A percentile compares a stretch with the other conserved stretches of the same genome.
Evolutionary conservation across 106 monocot genomes (phyloP).

Genomic region (Triglochin maritima): DNA sequence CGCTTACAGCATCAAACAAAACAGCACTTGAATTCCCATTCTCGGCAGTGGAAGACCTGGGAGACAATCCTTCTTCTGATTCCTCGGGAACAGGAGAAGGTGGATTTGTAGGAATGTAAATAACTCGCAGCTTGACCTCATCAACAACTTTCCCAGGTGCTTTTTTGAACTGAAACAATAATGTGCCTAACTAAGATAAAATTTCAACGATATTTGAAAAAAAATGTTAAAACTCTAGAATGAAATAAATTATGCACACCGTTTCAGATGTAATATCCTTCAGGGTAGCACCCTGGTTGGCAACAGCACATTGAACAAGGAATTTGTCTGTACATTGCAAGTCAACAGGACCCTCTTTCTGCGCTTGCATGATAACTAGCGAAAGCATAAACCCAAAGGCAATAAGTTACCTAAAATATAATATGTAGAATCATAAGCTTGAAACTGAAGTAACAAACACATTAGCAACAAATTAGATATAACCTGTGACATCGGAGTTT

Average conservation of each 20-base stretch:
- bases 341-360: slow-evolving; percentile 73
- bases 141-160: slow-evolving; percentile 57
- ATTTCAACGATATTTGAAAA: neutral
- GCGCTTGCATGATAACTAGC: slow-evolving; percentile 95
- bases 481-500: slow-evolving; percentile 71
- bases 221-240: neutral
- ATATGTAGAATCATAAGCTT: neutral
- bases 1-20: slow-evolving; percentile 57
- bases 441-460: neutral
- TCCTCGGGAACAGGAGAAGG: slow-evolving; percentile 88
- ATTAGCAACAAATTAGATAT: neutral
- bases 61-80: slow-evolving; percentile 75
- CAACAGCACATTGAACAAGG: slow-evolving; percentile 63
- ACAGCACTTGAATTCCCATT: slow-evolving; percentile 35
- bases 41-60: slow-evolving; percentile 37
- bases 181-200: neutral
- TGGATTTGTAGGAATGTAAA: slow-evolving; percentile 70
- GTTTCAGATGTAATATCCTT: slow-evolving; percentile 71
- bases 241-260: slow-evolving; percentile 23
- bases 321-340: slow-evolving; percentile 91
- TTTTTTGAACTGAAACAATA: slow-evolving; percentile 65
- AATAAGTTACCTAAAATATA: neutral
- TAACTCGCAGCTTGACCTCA: slow-evolving; percentile 65
- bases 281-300: slow-evolving; percentile 31
- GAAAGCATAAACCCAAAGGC: neutral